Evolutionary conservation across 2,329 filamentous ascomycete genomes (phyloP), one percentile per base, ranked within the genome.

Genomic region (Aspergillus brunneoviolaceus): DNA sequence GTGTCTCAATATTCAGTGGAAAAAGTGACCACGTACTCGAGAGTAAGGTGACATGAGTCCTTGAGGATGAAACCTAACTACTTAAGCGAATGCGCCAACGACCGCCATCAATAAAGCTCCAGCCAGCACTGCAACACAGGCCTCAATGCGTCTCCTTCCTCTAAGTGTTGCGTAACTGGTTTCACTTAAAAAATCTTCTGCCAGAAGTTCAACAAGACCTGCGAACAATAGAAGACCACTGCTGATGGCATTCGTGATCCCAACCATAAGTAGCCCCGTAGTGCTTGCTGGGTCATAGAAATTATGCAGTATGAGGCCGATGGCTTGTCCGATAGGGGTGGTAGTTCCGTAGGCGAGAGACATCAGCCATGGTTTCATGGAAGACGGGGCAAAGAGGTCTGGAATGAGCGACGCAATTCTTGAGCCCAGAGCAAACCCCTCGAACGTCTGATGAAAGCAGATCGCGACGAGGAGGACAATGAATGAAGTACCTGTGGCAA

Each of bases 231-330:
- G 76, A 54, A 96, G 79, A 0, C 92, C 92, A 54, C 89, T 88
- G 10, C 89, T 92, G 55, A 96, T 89, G 45, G 90, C 91, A 69
- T 96, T 96, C 83, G 94, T 95, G 71, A 93, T 86, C 7, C 92
- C 92, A 5, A 96, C 91, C 78, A 94, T 89, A 27, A 96, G 78
- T 51, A 96, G 77, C 0, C 92, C 91, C 0, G 87, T 85, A 70
- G 91, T 84, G 68, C 89, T 91, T 67, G 85, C 83, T 1, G 92
- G 91, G 65, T 92, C 90, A 75, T 96, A 96, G 64, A 95, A 78
- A 39, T 86, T 87, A 74, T 95, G 90, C 21, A 94, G 83, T 4
- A 89, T 78, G 11, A 96, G 80, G 0, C 92, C 92, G 58, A 96
- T 90, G 1, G 90, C 91, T 72, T 96, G 91, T 9, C 92, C 92